Evolutionary conservation across 2,329 filamentous ascomycete genomes (phyloP), one percentile per base, ranked within the genome.

Genomic region (Pleoardoris graminearum): DNA sequence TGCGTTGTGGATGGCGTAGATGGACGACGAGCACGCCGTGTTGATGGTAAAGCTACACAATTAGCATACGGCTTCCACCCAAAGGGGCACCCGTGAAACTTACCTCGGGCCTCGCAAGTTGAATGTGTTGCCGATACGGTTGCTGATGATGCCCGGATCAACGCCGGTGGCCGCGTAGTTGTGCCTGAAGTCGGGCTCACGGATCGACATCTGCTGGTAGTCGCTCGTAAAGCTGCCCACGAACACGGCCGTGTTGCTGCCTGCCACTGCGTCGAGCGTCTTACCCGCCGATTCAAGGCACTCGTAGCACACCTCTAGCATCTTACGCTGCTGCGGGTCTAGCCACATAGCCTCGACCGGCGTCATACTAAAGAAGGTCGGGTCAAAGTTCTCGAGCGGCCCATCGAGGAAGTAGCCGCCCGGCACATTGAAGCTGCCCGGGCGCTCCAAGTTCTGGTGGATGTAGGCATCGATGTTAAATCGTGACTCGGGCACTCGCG

Each of bases 231-330:
- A 39, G 14, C 36, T 39, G 3, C 36, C 56, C 1, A 53, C 46
- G 33, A 33, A 58, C 4, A 44, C 36, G 7, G 45, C 56, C 1
- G 50, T 57, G 1, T 42, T 32, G 0, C 27, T 3, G 54, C 21
- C 36, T 3, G 17, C 36, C 19, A 39, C 4, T 10, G 17, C 14
- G 3, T 39, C 19, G 10, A 39, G 21, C 7, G 36, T 19, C 36
- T 23, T 14, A 5, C 64, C 66, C 23, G 55, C 68, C 46, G 63
- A 67, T 44, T 75, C 72, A 42, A 58, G 43, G 4, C 41, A 16
- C 22, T 58, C 55, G 12, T 35, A 45, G 8, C 35, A 51, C 1
- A 59, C 54, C 39, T 68, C 65, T 2, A 68, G 50, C 0, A 64
- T 48, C 23, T 55, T 54, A 1, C 63, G 60, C 17, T 68, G 62